A percentile compares a stretch with the other conserved stretches of the same genome.
Conservation (phyloP, 495 filamentous ascomycete species). For the Niebla homalea region DNA sequence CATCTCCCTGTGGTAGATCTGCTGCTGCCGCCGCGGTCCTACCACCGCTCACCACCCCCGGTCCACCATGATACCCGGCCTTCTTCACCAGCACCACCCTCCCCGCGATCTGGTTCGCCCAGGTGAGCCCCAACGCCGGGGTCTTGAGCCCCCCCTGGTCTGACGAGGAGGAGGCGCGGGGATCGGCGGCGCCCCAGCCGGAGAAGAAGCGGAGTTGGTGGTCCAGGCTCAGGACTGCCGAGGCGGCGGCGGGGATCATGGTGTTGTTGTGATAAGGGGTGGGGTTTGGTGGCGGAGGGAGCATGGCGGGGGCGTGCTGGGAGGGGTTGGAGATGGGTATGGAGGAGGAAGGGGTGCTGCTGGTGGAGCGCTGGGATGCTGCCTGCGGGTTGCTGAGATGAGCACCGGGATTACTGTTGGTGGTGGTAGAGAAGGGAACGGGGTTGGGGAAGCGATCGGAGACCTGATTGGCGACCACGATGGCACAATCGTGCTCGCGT, state of each 20-base stretch:
- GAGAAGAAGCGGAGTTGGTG: constrained; percentile 91
- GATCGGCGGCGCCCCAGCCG: constrained; percentile 56
- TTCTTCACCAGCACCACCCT: constrained; percentile 68
- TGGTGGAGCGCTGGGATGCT: neutral
- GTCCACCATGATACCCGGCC: no score
- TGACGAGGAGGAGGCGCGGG: constrained; percentile 25
- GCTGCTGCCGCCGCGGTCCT: neutral
- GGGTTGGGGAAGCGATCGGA: constrained; percentile 59
- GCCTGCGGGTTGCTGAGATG: neutral
- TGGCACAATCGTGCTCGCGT: constrained; percentile 53
- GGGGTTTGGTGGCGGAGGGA: constrained; percentile 14
- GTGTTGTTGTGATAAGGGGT: constrained; percentile 22
- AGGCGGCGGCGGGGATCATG: constrained; percentile 3
- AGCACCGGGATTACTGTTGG: constrained; percentile 8
- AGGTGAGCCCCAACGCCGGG: constrained; percentile 73
- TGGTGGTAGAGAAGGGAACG: constrained; percentile 10
- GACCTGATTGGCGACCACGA: constrained; percentile 95
- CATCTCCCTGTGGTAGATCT: no score
- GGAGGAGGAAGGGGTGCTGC: constrained; percentile 17
- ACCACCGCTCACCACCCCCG: neutral
- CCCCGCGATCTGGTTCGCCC: constrained; percentile 75
- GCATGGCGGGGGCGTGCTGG: constrained; percentile 19
- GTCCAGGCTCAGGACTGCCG: constrained; percentile 43
- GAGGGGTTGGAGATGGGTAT: constrained; percentile 18
- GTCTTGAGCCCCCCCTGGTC: constrained; percentile 49